Conservation (phyloP, 192 early-diverging fungal genomes). For the Radiomyces spectabilis region DNA sequence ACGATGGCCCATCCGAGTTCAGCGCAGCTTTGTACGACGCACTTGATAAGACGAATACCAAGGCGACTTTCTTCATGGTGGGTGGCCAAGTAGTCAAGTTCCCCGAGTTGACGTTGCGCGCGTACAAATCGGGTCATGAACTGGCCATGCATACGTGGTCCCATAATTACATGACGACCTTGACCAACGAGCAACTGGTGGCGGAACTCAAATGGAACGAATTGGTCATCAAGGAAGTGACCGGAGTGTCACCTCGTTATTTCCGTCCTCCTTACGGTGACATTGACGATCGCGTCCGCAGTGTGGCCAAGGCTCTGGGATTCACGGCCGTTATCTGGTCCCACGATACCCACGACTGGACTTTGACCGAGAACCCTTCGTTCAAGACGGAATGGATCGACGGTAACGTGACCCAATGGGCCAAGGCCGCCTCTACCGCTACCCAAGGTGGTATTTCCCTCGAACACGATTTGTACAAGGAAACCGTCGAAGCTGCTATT, state of each 20-base stretch:
- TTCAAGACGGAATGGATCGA: constrained; percentile 7
- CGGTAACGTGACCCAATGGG: constrained; percentile 21
- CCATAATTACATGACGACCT: constrained; percentile 40
- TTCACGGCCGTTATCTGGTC: constrained; percentile 44
- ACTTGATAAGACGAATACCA: constrained; percentile 24
- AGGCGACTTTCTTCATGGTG: constrained; percentile 42
- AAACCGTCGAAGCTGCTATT: constrained; percentile 33
- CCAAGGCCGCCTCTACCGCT: constrained; percentile 22
- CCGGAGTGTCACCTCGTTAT: constrained; percentile 45
- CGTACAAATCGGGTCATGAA: constrained; percentile 31
- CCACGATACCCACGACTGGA: constrained; percentile 47
- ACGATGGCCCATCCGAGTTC: constrained; percentile 40
- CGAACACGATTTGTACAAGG: constrained; percentile 41
- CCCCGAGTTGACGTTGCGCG: constrained; percentile 31
- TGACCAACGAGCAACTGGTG: constrained; percentile 57
- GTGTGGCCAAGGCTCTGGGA: constrained; percentile 42
- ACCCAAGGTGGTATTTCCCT: constrained; percentile 38
- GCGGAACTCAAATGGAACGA: constrained; percentile 54
- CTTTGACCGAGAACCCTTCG: background rate
- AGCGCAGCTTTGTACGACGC: constrained; percentile 34
- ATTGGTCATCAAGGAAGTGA: constrained; percentile 36
- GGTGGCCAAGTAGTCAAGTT: constrained; percentile 39
- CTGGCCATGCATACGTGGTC: constrained; percentile 57
- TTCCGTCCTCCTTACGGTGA: constrained; percentile 65
- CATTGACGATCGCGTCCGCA: constrained; percentile 57